A percentile compares a stretch with the other conserved stretches of the same genome.
Evolutionary conservation across 2,329 filamentous ascomycete species (phyloP).

Genomic region (Drechslerella coelobrocha): DNA sequence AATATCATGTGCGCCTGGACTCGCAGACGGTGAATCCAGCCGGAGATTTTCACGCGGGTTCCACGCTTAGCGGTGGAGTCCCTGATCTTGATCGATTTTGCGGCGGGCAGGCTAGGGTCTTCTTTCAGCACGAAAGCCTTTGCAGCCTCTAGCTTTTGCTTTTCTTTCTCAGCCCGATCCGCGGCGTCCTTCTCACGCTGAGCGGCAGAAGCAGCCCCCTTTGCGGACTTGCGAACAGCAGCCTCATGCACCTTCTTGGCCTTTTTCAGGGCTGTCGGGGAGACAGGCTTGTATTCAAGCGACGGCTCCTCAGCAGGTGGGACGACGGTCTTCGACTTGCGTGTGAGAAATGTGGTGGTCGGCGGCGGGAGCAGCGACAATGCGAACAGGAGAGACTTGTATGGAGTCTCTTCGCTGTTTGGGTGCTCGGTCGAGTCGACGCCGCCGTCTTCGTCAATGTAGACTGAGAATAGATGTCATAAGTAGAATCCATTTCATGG

Average conservation of each 20-base stretch:
- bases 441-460: conserved; percentile 82
- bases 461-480: conserved; percentile 61
- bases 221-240: conserved; percentile 71
- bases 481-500: not conserved
- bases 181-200: conserved; percentile 79
- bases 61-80: conserved; percentile 69
- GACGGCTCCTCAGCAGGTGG: conserved; percentile 65
- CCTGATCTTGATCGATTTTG: conserved; percentile 73
- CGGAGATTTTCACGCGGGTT: conserved; percentile 78
- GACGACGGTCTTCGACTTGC: conserved; percentile 53
- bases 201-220: conserved; percentile 78
- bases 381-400: conserved; percentile 80
- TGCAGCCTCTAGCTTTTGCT: conserved; percentile 77
- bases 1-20: conserved; percentile 86
- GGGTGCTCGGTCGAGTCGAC: conserved; percentile 71
- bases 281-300: conserved; percentile 69
- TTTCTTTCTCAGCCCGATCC: conserved; percentile 75
- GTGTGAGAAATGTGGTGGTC: conserved; percentile 53
- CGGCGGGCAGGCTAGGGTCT: conserved; percentile 71
- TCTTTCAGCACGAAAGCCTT: conserved; percentile 77
- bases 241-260: conserved; percentile 65
- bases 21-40: conserved; percentile 80
- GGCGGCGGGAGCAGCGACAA: conserved; percentile 65
- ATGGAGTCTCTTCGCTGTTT: conserved; percentile 76
- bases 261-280: conserved; percentile 77